Conservation (phyloP, 345 rosid species). For the Melaleuca quinquenervia region DNA sequence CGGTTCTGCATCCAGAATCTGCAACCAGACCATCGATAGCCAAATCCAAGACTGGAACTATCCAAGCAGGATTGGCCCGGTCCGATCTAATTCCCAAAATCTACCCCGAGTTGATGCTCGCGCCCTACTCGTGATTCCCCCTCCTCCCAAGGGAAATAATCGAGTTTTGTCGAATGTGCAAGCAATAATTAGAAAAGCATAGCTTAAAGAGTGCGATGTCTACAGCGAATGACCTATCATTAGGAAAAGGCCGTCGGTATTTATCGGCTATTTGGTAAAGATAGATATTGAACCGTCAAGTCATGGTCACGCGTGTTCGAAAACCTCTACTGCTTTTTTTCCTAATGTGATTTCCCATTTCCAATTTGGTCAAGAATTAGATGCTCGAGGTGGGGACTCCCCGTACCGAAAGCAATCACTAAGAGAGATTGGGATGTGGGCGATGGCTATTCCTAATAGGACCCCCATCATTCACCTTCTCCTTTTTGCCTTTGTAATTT, state of each 20-base stretch:
- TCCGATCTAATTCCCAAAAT: too few relatives aligned
- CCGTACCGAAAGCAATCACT: neutral
- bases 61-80: fast-evolving
- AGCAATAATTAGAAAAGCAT: neutral
- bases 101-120: fast-evolving
- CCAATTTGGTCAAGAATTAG: neutral
- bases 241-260: neutral
- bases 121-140: neutral
- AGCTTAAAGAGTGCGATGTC: neutral
- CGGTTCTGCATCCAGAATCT: neutral
- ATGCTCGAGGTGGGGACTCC: neutral
- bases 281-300: neutral
- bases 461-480: neutral
- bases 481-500: neutral
- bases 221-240: neutral
- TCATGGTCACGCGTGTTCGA: neutral
- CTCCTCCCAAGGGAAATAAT: neutral
- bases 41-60: fast-evolving
- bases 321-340: neutral
- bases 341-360: neutral
- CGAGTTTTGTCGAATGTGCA: neutral
- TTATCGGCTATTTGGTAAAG: neutral
- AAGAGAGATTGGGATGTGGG: neutral
- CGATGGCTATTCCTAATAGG: neutral
- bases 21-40: neutral